Base-by-base conservation (phyloP, 108 stramenopile species). In the Pseudonitzschia pungens region DNA sequence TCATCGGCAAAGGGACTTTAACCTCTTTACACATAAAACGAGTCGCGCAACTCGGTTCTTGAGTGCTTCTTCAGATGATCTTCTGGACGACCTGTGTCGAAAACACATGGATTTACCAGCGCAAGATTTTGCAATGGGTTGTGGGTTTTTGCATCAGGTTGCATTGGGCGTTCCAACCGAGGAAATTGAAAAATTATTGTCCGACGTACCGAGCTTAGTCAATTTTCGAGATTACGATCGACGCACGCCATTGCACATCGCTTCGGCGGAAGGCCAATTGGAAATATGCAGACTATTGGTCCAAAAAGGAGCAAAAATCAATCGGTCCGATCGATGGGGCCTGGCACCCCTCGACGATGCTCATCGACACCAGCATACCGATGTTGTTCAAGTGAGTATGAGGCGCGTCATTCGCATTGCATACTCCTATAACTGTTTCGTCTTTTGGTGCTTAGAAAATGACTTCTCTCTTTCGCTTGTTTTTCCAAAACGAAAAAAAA, bases 161-260 rank as follows among this genome's bases (percentile, higher is more conserved):
- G 88, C 86, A 2, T 48, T 89, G 42, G 88, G 88, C 9, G 84
- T 84, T 54, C 0, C 58, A 2, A 53, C 59, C 2, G 2, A 20
- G 20, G 67, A 73, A 2, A 26, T 78, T 24, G 72, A 78, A 15
- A 5, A 12, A 18, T 27, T 74, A n/a, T 36, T 78, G 45, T 11
- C 71, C 27, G 71, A 77, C 26, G 31, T 56, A 41, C 80, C 77
- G 51, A 44, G 50, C 51, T 63, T 80, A 21, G 76, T 90, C 48
- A 86, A 90, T 73, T 90, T 90, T 74, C 73, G 86, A 10, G 89
- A 89, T 77, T 89, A 89, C 42, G 89, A 90, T 65, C 81, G 84
- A 2, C 78, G 89, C 6, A 88, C 89, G 21, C 84, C 84, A 0
- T 45, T 90, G 32, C 89, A 90, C 53, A 77, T 87, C 15, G 87